These are phyloP conservation scores for Colletotrichum sp. DNA, from an alignment of 2,329 filamentous ascomycete genomes.

Conservation along the genomic window DNA sequence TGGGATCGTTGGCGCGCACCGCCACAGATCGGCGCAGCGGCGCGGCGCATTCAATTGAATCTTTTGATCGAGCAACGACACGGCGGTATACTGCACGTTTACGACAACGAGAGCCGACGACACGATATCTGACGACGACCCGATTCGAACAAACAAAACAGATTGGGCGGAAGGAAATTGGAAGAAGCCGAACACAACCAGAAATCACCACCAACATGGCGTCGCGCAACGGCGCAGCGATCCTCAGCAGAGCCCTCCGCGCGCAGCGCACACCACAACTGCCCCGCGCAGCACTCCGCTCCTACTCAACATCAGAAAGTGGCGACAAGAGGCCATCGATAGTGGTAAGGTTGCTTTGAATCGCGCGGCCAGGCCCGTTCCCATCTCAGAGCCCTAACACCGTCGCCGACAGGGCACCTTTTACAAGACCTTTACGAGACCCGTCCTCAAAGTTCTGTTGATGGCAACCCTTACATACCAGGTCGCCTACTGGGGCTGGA, in stretches of 20 bases:
- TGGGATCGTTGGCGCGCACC: constrained; percentile 4
- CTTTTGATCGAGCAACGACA: not conserved
- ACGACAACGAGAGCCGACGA: not conserved
- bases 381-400: not conserved
- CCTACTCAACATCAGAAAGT: constrained; percentile 6
- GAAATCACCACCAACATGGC: constrained; percentile 1
- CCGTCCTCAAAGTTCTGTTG: constrained; percentile 75
- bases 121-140: not conserved
- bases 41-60: not conserved
- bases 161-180: not conserved
- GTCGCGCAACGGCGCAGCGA: not conserved
- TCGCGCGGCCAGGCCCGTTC: not conserved
- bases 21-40: constrained; percentile 16
- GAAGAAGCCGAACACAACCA: not conserved
- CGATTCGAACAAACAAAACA: not conserved
- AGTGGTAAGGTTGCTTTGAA: not conserved
- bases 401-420: constrained; percentile 60
- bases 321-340: constrained; percentile 16
- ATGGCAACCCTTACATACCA: constrained; percentile 82
- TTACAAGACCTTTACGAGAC: constrained; percentile 77
- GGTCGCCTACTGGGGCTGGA: constrained; percentile 76
- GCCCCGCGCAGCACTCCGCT: not conserved
- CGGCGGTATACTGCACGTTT: not conserved
- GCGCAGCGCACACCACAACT: not conserved
- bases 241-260: constrained; percentile 7